Percentiles rank a stretch among this genome's conserved stretches.
Conservation (phyloP, 257 asterid species). For the Lantana camara region DNA sequence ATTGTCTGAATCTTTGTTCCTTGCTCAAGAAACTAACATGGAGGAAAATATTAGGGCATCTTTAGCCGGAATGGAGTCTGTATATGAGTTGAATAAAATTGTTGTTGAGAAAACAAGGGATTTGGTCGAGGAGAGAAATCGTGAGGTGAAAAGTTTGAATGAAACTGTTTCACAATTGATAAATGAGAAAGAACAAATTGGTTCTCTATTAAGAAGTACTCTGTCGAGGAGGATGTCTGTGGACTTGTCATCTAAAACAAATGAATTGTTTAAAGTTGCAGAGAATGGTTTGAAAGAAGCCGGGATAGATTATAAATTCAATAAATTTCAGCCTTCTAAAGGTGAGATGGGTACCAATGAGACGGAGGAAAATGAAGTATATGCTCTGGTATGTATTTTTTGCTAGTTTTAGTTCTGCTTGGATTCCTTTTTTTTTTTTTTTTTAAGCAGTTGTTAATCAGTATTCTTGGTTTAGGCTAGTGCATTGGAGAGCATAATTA, state of each 20-base stretch:
- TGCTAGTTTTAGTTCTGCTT: constrained; percentile 7
- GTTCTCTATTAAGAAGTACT: constrained; percentile 84
- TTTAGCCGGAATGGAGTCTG: constrained; percentile 90
- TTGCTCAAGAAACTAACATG: constrained; percentile 79
- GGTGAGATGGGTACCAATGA: constrained; percentile 45
- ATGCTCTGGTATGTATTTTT: constrained; percentile 67
- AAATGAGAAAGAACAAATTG: constrained; percentile 92
- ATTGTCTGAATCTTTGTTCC: constrained; percentile 83
- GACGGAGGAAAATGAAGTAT: constrained; percentile 81
- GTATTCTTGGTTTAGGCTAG: constrained; percentile 59
- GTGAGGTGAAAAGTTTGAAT: constrained; percentile 60
- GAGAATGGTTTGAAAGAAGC: constrained; percentile 88
- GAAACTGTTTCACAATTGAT: constrained; percentile 71
- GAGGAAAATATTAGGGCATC: constrained; percentile 90
- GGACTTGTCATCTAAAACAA: constrained; percentile 81
- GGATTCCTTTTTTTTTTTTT: constrained; percentile 17
- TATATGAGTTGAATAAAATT: constrained; percentile 69
- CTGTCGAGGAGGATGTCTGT: constrained; percentile 72
- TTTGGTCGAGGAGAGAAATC: constrained; percentile 66
- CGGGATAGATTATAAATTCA: constrained; percentile 83
- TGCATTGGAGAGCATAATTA: constrained; percentile 88
- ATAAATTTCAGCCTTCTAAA: constrained; percentile 50
- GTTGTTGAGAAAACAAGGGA: constrained; percentile 70
- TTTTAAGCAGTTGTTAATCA: constrained; percentile 26
- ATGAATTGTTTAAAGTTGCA: constrained; percentile 84